A percentile compares a stretch with the other conserved stretches of the same genome.
Conservation (phyloP, 2,329 filamentous ascomycete species). For the Trichoderma pleuroti region DNA sequence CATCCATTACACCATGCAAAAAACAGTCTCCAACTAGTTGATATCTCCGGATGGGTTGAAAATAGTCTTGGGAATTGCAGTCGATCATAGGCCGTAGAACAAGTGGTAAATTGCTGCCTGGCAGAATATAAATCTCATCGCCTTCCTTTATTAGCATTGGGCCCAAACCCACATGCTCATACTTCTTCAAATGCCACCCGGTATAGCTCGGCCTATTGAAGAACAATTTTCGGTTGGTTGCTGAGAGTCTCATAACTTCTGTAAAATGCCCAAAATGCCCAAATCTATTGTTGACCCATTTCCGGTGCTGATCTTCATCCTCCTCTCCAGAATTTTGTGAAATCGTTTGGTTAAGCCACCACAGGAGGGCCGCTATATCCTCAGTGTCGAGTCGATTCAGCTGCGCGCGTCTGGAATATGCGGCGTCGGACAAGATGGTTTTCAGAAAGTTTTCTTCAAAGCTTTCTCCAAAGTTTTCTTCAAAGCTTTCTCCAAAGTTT, state of each 20-base stretch:
- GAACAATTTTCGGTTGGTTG: not conserved
- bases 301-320: not conserved
- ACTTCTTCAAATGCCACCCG: too few relatives aligned
- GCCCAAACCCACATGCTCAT: not conserved
- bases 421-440: not conserved
- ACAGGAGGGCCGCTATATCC: not conserved
- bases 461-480: not conserved
- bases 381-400: not conserved
- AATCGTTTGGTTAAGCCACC: not conserved
- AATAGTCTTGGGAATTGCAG: not conserved
- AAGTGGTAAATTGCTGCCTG: not conserved
- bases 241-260: not conserved
- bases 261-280: not conserved
- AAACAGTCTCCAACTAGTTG: not conserved
- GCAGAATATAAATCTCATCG: not conserved
- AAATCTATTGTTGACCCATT: not conserved
- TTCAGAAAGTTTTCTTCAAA: not conserved
- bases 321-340: not conserved
- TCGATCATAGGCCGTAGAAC: not conserved
- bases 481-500: not conserved
- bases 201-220: not conserved
- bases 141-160: not conserved
- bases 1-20: not conserved
- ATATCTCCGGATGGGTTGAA: not conserved
- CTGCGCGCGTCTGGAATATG: fast-evolving